These are phyloP conservation scores for Poa pratensis DNA, from an alignment of 176 grass and related monocot genomes.

Conservation along the genomic window DNA sequence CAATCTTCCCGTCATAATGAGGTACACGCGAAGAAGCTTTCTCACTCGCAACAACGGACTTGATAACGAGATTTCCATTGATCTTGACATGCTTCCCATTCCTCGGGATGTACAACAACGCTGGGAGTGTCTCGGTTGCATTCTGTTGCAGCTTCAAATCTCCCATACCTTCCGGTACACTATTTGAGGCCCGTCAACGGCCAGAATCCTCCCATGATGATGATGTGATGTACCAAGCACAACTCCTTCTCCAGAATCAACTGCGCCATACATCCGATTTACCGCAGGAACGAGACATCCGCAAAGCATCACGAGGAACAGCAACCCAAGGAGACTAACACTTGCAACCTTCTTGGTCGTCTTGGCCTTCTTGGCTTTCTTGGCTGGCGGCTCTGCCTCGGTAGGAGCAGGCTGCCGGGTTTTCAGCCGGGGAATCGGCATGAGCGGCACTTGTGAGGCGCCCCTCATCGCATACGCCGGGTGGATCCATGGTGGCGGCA, in stretches of 20 bases:
- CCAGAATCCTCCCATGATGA: conserved; percentile 57
- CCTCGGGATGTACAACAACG: conserved; percentile 61
- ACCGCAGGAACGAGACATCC: conserved; percentile 43
- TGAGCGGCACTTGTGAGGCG: conserved; percentile 55
- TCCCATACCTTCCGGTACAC: conserved; percentile 16
- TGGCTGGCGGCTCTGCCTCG: conserved; percentile 47
- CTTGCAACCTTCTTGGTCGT: conserved; percentile 69
- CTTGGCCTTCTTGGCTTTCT: conserved; percentile 60
- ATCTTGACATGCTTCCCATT: conserved; percentile 81
- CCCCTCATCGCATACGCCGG: conserved; percentile 53
- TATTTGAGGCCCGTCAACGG: conserved; percentile 47
- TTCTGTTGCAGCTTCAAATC: conserved; percentile 30
- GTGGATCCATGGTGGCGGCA: conserved; percentile 55
- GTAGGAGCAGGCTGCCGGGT: conserved; percentile 17
- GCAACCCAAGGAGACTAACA: conserved; percentile 56
- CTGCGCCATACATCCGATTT: conserved; percentile 38
- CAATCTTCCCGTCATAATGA: conserved; percentile 36
- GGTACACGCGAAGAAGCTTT: conserved; percentile 45
- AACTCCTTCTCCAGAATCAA: conserved; percentile 6
- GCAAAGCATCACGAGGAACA: conserved; percentile 47
- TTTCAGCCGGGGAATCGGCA: conserved; percentile 68
- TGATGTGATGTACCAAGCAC: conserved; percentile 36
- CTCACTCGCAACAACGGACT: conserved; percentile 64
- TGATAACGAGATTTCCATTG: conserved; percentile 71
- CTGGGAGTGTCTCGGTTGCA: conserved; percentile 52